Conservation (phyloP, 345 rosid species). For the Citrus inodora region DNA sequence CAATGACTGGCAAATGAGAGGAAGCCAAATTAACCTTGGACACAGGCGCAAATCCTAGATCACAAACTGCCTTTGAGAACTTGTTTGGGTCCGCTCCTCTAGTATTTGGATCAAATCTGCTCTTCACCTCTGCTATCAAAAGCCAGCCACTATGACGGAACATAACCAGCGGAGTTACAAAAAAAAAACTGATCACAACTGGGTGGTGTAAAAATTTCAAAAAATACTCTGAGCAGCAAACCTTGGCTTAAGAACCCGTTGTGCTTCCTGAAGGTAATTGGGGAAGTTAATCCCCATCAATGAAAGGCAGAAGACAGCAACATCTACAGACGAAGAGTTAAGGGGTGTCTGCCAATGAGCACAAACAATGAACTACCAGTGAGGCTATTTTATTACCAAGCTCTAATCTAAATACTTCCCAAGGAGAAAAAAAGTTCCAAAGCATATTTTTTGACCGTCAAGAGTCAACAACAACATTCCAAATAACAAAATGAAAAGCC, state of each 20-base stretch:
- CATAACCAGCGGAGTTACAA: neutral
- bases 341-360: constrained; percentile 59
- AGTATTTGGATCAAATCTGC: constrained; percentile 86
- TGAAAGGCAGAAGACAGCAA: constrained; percentile 90
- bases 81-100: constrained; percentile 85
- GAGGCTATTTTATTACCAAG: neutral
- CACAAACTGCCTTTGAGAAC: constrained; percentile 67
- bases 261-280: constrained; percentile 73
- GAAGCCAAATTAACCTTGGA: constrained; percentile 42
- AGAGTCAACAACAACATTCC: neutral
- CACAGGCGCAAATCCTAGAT: constrained; percentile 62
- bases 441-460: neutral
- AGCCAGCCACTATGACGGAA: constrained; percentile 71
- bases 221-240: constrained; percentile 17
- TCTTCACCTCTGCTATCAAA: constrained; percentile 93
- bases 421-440: neutral
- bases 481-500: neutral
- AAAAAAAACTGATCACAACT: neutral
- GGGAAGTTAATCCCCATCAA: constrained; percentile 89
- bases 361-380: neutral
- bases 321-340: constrained; percentile 64
- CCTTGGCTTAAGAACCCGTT: constrained; percentile 91
- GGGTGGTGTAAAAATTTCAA: neutral
- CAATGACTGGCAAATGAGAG: neutral
- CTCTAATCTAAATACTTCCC: neutral